A percentile compares a stretch with the other conserved stretches of the same genome.
phyloP scores from a whole-genome alignment of 2,329 filamentous ascomycete genomes.

The Colletotrichum shisoi region DNA sequence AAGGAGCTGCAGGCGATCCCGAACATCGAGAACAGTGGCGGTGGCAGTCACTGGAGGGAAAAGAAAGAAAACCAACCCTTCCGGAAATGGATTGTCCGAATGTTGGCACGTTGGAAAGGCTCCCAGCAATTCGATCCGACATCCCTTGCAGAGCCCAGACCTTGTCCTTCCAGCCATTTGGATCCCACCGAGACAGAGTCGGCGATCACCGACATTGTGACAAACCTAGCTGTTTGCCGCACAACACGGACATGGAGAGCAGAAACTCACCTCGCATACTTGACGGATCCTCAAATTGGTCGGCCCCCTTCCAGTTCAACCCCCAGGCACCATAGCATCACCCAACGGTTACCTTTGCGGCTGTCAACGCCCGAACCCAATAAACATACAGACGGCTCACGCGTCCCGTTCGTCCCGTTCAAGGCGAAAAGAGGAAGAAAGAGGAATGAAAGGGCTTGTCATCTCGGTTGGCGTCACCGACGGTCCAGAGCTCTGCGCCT shows the following conservation, averaged over 20 bases:
- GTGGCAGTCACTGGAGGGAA: neutral
- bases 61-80: neutral
- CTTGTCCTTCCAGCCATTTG: neutral
- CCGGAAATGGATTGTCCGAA: neutral
- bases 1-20: conserved; percentile 18
- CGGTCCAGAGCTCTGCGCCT: conserved; percentile 17
- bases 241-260: too few species aligned
- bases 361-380: neutral
- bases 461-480: conserved; percentile 27
- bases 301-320: neutral
- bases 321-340: conserved; percentile 10
- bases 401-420: neutral
- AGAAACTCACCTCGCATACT: conserved; percentile 4
- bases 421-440: conserved; percentile 1
- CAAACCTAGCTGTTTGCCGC: neutral
- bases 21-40: neutral
- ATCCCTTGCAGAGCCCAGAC: conserved; percentile 15
- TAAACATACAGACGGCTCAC: conserved; percentile 7
- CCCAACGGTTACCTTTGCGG: neutral
- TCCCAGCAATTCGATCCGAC: conserved; percentile 2
- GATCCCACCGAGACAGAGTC: neutral
- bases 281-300: neutral
- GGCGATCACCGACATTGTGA: neutral
- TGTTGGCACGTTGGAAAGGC: neutral
- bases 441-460: neutral